phyloP scores from a whole-genome alignment of 2,329 filamentous ascomycete genomes.

The Fusarium algeriense region DNA sequence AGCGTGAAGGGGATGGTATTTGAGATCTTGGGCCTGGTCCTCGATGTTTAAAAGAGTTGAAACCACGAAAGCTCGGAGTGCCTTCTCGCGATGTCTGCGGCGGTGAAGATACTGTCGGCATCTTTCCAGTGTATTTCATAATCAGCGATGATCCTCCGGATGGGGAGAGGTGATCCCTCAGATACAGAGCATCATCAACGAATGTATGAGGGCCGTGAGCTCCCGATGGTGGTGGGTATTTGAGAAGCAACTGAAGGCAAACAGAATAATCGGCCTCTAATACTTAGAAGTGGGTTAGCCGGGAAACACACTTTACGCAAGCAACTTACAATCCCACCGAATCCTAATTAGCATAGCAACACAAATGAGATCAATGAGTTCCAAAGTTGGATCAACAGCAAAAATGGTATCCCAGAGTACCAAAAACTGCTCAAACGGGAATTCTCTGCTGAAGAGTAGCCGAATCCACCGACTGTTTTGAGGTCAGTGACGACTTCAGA shows the following conservation, averaged over 20 bases:
- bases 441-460: constrained; percentile 92
- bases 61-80: constrained; percentile 53
- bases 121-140: constrained; percentile 74
- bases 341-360: constrained; percentile 94
- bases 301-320: not conserved
- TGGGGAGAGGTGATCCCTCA: constrained; percentile 72
- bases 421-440: constrained; percentile 86
- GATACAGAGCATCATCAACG: constrained; percentile 85
- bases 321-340: constrained; percentile 81
- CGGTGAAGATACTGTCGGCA: constrained; percentile 55
- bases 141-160: constrained; percentile 75
- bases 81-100: constrained; percentile 45
- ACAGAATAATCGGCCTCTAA: constrained; percentile 88
- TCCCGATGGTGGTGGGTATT: constrained; percentile 77
- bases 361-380: constrained; percentile 90
- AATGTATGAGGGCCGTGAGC: constrained; percentile 80
- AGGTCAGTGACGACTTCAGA: constrained; percentile 4
- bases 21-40: constrained; percentile 59
- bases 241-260: constrained; percentile 83
- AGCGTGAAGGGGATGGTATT: constrained; percentile 60
- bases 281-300: constrained; percentile 64
- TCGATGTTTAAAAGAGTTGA: constrained; percentile 56
- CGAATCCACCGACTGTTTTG: constrained; percentile 85
- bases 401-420: constrained; percentile 93
- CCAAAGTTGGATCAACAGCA: constrained; percentile 82